Conservation (phyloP, 2,329 filamentous ascomycete species). For the Pseudopyrenochaeta lycopersici region DNA sequence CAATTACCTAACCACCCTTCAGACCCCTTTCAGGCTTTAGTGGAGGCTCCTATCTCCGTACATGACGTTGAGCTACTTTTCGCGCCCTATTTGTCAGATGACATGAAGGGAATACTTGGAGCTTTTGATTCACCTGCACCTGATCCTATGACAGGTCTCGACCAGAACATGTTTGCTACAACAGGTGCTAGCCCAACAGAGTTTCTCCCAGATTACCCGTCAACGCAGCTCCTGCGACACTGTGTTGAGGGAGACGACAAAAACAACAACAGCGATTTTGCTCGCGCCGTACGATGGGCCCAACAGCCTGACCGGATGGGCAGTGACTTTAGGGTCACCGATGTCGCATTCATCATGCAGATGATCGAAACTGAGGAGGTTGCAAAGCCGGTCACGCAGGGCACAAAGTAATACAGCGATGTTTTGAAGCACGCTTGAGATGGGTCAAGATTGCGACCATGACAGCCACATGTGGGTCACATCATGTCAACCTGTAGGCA, state of each 20-base stretch:
- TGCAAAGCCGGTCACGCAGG: not conserved
- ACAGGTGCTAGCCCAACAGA: too few species aligned
- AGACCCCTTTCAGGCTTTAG: not conserved
- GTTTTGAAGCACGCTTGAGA: too few species aligned
- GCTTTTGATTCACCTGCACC: too few species aligned
- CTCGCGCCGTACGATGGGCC: conserved; percentile 15
- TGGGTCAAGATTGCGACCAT: too few species aligned
- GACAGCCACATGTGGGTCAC: too few species aligned
- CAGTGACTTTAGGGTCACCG: conserved; percentile 5
- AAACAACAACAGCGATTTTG: conserved; percentile 12
- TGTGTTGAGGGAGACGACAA: conserved; percentile 12
- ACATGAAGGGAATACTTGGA: too few species aligned
- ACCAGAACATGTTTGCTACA: too few species aligned
- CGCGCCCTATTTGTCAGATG: not conserved
- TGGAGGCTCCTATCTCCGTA: not conserved
- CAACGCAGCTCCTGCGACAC: conserved; percentile 9
- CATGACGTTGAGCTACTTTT: not conserved
- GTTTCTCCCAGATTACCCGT: not conserved
- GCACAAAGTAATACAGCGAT: not conserved
- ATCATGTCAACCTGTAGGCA: too few species aligned
- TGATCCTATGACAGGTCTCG: too few species aligned
- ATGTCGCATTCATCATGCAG: conserved; percentile 5
- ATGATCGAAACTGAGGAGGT: not conserved
- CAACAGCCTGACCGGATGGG: not conserved
- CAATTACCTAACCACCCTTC: too few species aligned